These are phyloP conservation scores for Rubroshorea leprosula DNA, from an alignment of 345 rosid genomes.

Conservation along the genomic window DNA sequence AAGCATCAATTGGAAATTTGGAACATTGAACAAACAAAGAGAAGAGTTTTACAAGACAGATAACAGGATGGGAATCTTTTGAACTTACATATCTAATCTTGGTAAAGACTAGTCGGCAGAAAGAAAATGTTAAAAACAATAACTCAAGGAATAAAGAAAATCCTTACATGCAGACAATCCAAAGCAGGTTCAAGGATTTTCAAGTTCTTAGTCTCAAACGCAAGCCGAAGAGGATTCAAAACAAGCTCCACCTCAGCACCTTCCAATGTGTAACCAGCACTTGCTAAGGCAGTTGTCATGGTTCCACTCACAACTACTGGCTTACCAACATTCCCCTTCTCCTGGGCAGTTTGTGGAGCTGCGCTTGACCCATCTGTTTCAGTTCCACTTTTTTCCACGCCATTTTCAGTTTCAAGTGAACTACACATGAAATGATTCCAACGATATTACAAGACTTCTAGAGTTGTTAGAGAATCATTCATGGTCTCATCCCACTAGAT, in stretches of 20 bases:
- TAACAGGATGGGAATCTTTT: conserved; percentile 5
- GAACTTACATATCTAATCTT: neutral
- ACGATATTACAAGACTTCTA: neutral
- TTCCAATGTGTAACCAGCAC: conserved; percentile 79
- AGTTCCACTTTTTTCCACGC: conserved; percentile 36
- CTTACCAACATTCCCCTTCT: conserved; percentile 35
- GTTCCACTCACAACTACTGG: conserved; percentile 21
- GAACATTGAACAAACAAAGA: neutral
- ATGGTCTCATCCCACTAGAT: neutral
- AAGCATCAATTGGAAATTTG: neutral
- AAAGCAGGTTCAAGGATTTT: conserved; percentile 87
- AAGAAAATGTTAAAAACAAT: neutral
- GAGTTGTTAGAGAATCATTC: conserved; percentile 8
- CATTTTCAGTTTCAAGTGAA: conserved; percentile 52
- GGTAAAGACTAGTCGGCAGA: conserved; percentile 1
- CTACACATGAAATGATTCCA: conserved; percentile 31
- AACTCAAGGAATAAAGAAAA: conserved; percentile 9
- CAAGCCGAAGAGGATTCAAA: conserved; percentile 83
- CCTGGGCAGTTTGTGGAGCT: conserved; percentile 30
- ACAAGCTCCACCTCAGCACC: conserved; percentile 84
- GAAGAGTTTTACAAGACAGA: neutral
- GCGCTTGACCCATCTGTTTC: conserved; percentile 34
- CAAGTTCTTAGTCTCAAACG: conserved; percentile 87
- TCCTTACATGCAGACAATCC: conserved; percentile 96
- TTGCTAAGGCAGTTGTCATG: conserved; percentile 20